phyloP scores from a whole-genome alignment of 2,329 filamentous ascomycete genomes.

The Exophiala mesophila region DNA sequence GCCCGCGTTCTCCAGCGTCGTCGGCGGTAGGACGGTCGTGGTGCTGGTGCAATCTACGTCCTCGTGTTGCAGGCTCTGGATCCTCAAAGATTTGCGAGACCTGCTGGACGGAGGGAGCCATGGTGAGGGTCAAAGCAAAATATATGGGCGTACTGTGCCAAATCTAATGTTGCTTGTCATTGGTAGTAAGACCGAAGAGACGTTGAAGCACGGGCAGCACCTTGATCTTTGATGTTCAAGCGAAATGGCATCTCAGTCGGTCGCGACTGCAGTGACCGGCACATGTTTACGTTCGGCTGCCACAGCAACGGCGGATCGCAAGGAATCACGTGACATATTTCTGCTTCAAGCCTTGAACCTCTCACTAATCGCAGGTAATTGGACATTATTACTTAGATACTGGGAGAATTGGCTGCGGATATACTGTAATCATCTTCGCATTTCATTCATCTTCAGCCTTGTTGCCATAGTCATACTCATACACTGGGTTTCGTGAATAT shows the following conservation, averaged over 20 bases:
- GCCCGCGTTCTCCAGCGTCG: slow-evolving; percentile 20
- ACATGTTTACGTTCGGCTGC: slow-evolving; percentile 6
- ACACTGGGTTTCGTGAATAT: too few relatives aligned
- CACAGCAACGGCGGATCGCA: slow-evolving; percentile 10
- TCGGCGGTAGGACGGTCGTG: slow-evolving; percentile 21
- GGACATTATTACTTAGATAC: too few relatives aligned
- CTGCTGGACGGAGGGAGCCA: slow-evolving; percentile 21
- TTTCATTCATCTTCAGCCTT: too few relatives aligned
- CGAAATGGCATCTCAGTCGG: not conserved
- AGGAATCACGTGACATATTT: not conserved
- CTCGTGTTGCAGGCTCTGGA: slow-evolving; percentile 18
- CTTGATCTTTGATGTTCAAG: slow-evolving; percentile 8
- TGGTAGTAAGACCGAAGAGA: slow-evolving; percentile 8
- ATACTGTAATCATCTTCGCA: too few relatives aligned
- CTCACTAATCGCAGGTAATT: too few relatives aligned
- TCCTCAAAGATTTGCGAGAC: slow-evolving; percentile 28
- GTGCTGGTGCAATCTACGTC: slow-evolving; percentile 12
- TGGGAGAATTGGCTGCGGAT: too few relatives aligned
- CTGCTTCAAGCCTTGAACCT: too few relatives aligned
- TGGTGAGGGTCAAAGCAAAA: slow-evolving; percentile 12
- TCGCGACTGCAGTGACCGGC: slow-evolving; percentile 1
- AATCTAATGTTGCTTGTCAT: slow-evolving; percentile 16
- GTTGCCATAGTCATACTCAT: too few relatives aligned
- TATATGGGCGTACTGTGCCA: slow-evolving; percentile 20
- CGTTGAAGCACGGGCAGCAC: slow-evolving; percentile 10